Evolutionary conservation across 768 basidiomycete species (phyloP), one percentile per base, ranked within the genome.

Genomic region (Boletus tylopilopsis): DNA sequence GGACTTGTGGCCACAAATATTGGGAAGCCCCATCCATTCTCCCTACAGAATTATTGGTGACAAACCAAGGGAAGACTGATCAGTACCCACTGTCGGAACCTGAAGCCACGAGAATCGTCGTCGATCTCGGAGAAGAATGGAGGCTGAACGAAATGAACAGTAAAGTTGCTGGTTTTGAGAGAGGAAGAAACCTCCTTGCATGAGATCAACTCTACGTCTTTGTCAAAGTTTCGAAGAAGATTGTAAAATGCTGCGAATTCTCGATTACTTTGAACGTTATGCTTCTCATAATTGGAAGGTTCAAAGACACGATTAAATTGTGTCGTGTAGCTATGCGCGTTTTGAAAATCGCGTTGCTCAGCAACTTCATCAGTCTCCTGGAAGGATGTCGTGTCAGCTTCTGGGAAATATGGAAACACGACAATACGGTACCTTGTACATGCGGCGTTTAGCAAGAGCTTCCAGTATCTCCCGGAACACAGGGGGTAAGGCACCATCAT

Each of bases 131-230:
- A 22, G 33, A 49, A 60, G 18, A 60, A 60, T 0, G 47, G 51
- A 1, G 59, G 55, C 1, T 38, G 47, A 21, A 58, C 11, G 4
- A 61, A 52, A 43, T 57, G 13, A 2, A 45, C 22, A 7, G 30
- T 12, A 30, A 61, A 61, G 13, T 47, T 54, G 18, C 33, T 29
- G 4, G 45, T 24, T 25, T 40, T 51, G 33, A 51, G 21, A 18
- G 33, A 22, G 18, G 13, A 29, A 8, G 45, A 40, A 2, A 1
- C 2, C 4, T 15, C 3, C 4, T 19, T 5, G 0, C 0, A 0
- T 4, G 7, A 5, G 18, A 47, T 27, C 10, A 0, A n/a, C 12
- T 0, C 0, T 18, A 11, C 38, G 5, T 48, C 16, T 5, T 35
- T 1, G 4, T 35, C 1, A n/a, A 23, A 47, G 8, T 16, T 2